These are phyloP conservation scores for Acmispon strigosus DNA, from an alignment of 306 rosid species.

Conservation along the genomic window DNA sequence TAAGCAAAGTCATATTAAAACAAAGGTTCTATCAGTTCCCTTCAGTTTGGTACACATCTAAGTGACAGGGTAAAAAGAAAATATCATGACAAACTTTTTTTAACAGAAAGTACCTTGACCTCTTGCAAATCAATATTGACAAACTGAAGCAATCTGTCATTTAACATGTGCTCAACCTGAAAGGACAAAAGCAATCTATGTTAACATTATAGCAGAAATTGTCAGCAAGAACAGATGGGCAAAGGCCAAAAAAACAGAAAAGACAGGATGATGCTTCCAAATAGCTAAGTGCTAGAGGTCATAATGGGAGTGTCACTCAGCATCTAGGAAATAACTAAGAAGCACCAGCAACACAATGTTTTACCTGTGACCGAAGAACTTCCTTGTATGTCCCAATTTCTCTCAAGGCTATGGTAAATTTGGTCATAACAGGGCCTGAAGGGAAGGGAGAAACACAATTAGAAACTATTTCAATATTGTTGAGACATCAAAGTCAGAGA, in stretches of 20 bases:
- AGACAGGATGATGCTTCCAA: constrained; percentile 5
- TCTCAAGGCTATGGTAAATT: constrained; percentile 93
- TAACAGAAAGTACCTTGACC: constrained; percentile 68
- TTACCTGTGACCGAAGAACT: constrained; percentile 98
- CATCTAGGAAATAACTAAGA: background rate
- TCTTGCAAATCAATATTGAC: constrained; percentile 90
- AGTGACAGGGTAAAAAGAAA: background rate
- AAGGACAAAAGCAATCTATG: constrained; percentile 14
- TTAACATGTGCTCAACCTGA: constrained; percentile 98
- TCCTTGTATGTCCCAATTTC: constrained; percentile 99
- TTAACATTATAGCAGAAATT: constrained; percentile 22
- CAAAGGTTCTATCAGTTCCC: background rate
- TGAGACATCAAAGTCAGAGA: constrained; percentile 7
- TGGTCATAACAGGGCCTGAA: constrained; percentile 98
- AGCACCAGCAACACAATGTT: constrained; percentile 4
- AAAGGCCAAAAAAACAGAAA: constrained; percentile 6
- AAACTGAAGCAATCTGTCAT: constrained; percentile 94
- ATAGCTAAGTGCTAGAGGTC: constrained; percentile 1
- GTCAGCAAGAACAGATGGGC: background rate
- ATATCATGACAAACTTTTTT: background rate
- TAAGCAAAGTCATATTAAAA: constrained; percentile 1
- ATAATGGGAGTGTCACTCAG: background rate
- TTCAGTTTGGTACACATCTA: background rate
- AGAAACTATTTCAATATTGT: constrained; percentile 1
- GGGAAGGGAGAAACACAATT: constrained; percentile 19